Percentiles rank a stretch among this genome's conserved stretches.
Conservation (phyloP, 176 grass and related monocot genomes). For the Coix lacrymajobi region DNA sequence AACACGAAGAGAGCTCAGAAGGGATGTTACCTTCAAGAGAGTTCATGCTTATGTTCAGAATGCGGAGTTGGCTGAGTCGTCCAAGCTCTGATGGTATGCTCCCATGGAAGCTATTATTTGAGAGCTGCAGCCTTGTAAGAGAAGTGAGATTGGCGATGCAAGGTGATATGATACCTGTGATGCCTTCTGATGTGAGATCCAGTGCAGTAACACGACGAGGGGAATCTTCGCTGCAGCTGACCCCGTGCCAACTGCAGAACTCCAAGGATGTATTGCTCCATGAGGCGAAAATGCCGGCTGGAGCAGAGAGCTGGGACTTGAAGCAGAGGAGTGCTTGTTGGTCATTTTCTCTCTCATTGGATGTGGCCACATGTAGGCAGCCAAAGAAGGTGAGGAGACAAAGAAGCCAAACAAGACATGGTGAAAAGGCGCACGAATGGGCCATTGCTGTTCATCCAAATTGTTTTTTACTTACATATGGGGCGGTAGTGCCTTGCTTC, state of each 20-base stretch:
- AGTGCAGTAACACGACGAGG: background rate
- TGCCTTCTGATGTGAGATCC: conserved; percentile 18
- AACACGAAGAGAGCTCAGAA: conserved; percentile 12
- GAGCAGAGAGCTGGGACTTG: conserved; percentile 5
- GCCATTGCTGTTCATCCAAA: background rate
- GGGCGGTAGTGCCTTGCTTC: background rate
- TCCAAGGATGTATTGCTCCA: conserved; percentile 31
- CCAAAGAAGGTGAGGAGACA: background rate
- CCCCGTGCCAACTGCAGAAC: conserved; percentile 32
- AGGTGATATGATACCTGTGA: conserved; percentile 29
- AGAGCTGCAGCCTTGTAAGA: conserved; percentile 30
- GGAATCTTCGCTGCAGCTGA: background rate
- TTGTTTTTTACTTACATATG: background rate
- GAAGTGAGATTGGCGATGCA: conserved; percentile 33
- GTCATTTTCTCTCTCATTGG: background rate
- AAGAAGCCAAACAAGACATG: background rate
- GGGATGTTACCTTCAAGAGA: conserved; percentile 46
- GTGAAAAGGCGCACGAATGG: background rate
- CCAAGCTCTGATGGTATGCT: conserved; percentile 34
- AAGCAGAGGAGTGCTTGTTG: conserved; percentile 36
- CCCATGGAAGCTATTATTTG: conserved; percentile 41
- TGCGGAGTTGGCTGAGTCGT: conserved; percentile 19
- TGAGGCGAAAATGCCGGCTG: background rate
- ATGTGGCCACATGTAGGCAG: background rate
- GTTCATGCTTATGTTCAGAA: conserved; percentile 61